These are phyloP conservation scores for Vanilla planifolia DNA, from an alignment of 106 monocot genomes.

Conservation along the genomic window DNA sequence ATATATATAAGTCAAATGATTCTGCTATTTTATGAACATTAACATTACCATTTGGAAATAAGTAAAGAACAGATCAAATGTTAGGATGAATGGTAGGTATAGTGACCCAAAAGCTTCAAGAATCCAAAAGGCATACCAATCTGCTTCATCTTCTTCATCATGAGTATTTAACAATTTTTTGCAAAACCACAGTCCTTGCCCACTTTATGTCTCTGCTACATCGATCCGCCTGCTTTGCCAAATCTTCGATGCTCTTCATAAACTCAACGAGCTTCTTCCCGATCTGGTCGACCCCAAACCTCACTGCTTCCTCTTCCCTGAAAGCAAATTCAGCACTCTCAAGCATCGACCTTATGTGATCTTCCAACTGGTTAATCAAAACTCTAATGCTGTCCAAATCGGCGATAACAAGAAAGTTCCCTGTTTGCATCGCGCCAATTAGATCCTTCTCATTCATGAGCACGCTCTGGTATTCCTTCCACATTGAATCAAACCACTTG, in stretches of 20 bases:
- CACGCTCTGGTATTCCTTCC: constrained; percentile 40
- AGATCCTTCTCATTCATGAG: constrained; percentile 39
- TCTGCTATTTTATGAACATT: no score
- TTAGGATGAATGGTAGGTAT: no score
- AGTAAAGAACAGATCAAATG: no score
- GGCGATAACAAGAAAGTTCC: constrained; percentile 37
- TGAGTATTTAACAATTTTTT: constrained; percentile 26
- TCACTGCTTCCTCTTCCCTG: constrained; percentile 52
- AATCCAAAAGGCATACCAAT: not conserved
- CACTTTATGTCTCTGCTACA: constrained; percentile 53
- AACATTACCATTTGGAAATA: no score
- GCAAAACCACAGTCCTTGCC: constrained; percentile 60
- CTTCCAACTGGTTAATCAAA: constrained; percentile 53
- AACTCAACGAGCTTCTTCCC: constrained; percentile 55
- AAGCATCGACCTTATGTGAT: constrained; percentile 34
- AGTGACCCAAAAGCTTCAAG: no score
- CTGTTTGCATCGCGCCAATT: constrained; percentile 44
- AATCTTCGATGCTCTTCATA: constrained; percentile 46
- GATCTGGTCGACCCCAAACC: constrained; percentile 53
- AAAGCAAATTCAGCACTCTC: constrained; percentile 39
- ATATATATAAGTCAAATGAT: no score
- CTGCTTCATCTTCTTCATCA: not conserved
- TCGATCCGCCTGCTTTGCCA: constrained; percentile 51
- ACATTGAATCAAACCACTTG: constrained; percentile 68
- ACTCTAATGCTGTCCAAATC: constrained; percentile 55